Percentiles rank a stretch among this genome's conserved stretches.
Conservation (phyloP, 345 rosid genomes). For the Clausena lansium region DNA sequence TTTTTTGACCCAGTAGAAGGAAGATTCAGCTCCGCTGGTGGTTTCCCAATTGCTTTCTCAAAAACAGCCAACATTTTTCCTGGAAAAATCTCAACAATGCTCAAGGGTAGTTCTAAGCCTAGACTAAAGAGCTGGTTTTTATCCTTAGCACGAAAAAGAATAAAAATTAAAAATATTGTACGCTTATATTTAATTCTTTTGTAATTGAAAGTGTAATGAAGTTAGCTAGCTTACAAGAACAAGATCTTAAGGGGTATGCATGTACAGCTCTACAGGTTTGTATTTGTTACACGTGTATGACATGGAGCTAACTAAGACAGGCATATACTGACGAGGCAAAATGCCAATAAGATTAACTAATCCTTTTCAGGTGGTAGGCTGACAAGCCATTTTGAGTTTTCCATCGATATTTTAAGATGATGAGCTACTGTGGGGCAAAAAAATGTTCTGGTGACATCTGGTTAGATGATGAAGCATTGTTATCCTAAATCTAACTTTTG, state of each 20-base stretch:
- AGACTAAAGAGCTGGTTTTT: background rate
- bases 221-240: constrained; percentile 10
- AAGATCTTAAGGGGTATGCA: constrained; percentile 15
- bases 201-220: constrained; percentile 10
- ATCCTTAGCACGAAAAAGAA: background rate
- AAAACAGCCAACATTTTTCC: constrained; percentile 34
- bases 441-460: background rate
- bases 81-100: background rate
- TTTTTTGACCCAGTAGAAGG: constrained; percentile 18
- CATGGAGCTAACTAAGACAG: background rate
- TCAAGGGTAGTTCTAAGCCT: constrained; percentile 6
- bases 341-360: constrained; percentile 13
- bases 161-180: background rate
- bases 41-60: constrained; percentile 31
- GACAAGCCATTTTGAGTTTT: constrained; percentile 12
- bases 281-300: constrained; percentile 10
- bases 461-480: constrained; percentile 6
- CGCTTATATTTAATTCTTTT: background rate
- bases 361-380: background rate
- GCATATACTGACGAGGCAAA: background rate
- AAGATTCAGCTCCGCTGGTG: constrained; percentile 30
- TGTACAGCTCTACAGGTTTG: constrained; percentile 14
- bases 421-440: background rate
- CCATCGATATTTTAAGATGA: constrained; percentile 4
- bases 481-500: background rate